Percentiles rank a stretch among this genome's conserved stretches.
Evolutionary conservation across 768 basidiomycete genomes (phyloP).

Genomic region (Piloderma croceum): DNA sequence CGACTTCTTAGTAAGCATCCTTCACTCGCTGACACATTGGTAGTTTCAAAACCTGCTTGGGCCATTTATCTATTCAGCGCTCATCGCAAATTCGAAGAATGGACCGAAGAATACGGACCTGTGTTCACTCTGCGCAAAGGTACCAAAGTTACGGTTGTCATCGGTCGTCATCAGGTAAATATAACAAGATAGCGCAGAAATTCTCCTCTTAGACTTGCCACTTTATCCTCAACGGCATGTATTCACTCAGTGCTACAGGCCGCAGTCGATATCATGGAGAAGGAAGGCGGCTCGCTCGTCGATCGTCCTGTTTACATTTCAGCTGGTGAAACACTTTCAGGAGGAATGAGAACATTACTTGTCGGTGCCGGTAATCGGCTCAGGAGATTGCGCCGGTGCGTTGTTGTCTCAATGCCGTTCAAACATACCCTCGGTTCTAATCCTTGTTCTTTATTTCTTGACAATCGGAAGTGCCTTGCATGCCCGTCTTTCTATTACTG

Average conservation of each 20-base stretch:
- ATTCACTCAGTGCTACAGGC: no score
- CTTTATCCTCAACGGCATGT: no score
- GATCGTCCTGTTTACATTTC: slow-evolving; percentile 53
- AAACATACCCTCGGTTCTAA: neutral
- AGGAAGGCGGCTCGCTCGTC: slow-evolving; percentile 50
- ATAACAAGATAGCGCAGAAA: no score
- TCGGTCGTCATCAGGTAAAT: slow-evolving; percentile 28
- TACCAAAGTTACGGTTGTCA: slow-evolving; percentile 20
- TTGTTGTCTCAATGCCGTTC: slow-evolving; percentile 1
- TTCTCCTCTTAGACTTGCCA: no score
- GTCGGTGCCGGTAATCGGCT: no score
- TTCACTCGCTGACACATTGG: no score
- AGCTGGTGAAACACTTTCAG: slow-evolving; percentile 53
- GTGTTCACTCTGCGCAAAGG: slow-evolving; percentile 21
- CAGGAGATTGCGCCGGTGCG: slow-evolving; percentile 54
- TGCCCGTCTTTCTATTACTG: slow-evolving; percentile 52
- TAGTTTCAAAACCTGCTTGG: no score
- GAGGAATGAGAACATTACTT: slow-evolving; percentile 53
- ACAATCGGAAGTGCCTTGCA: slow-evolving; percentile 42
- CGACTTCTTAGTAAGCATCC: no score
- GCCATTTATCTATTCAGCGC: no score
- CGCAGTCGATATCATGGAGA: slow-evolving; percentile 63
- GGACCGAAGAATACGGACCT: slow-evolving; percentile 23
- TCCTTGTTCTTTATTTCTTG: neutral
- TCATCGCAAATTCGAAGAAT: slow-evolving; percentile 14